These are phyloP conservation scores for Nitzschia palea DNA, from an alignment of 108 stramenopile genomes.

Conservation along the genomic window DNA sequence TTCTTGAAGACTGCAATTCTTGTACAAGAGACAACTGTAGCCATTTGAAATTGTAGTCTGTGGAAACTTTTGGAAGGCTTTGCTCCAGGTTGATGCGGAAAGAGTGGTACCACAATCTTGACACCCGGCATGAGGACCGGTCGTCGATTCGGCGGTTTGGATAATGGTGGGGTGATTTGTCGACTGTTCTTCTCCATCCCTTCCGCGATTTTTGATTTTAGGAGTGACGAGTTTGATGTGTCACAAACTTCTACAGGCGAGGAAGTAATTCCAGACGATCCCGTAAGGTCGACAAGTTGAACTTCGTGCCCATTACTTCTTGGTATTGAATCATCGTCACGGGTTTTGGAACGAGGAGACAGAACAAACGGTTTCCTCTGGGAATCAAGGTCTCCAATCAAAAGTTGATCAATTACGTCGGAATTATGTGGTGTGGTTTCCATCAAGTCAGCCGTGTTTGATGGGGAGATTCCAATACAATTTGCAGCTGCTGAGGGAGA, in stretches of 20 bases:
- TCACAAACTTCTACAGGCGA: too few species aligned
- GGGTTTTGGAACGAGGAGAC: neutral
- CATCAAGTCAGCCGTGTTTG: neutral
- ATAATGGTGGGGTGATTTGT: neutral
- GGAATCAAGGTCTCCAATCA: neutral
- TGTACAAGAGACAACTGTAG: conserved; percentile 71
- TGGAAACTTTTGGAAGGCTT: conserved; percentile 15
- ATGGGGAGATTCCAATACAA: neutral
- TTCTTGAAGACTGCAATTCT: conserved; percentile 47
- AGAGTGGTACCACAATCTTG: conserved; percentile 80
- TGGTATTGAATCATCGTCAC: neutral
- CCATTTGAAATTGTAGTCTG: conserved; percentile 67
- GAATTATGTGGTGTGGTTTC: neutral
- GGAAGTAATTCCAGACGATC: too few species aligned
- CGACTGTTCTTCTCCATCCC: neutral
- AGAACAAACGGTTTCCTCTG: neutral
- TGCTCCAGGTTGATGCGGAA: conserved; percentile 46
- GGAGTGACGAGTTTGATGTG: too few species aligned
- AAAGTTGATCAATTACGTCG: neutral
- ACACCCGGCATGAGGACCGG: conserved; percentile 50
- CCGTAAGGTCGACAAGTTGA: too few species aligned
- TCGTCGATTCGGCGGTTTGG: neutral
- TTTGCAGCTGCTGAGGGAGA: conserved; percentile 41
- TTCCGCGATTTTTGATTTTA: too few species aligned
- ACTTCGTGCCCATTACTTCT: neutral